Base-by-base conservation (phyloP, 768 basidiomycete genomes). In the Pisolithus marmoratus region DNA sequence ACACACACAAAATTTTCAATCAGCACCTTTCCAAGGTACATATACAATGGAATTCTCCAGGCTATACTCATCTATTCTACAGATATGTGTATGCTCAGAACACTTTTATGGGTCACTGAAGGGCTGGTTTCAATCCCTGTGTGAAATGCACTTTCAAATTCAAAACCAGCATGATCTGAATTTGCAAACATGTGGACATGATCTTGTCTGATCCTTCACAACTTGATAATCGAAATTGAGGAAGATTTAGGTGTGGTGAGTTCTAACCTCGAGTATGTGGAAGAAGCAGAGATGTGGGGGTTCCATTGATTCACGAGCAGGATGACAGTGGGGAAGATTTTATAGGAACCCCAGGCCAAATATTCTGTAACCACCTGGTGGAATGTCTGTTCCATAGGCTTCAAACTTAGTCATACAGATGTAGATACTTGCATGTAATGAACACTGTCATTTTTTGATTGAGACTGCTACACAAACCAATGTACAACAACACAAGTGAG, bases 1-100 rank as follows among this genome's bases (percentile, higher is more conserved):
- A 19, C 2, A 42, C 54, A 44, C 59, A 66, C 12, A 56, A 55
- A 22, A 54, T 46, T 1, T 67, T 62, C 27, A 67, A 67, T 14
- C 54, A 53, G n/a, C 27, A 59, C 44, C 4, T 67, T 8, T 66
- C 62, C 2, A 59, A 57, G 40, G 57, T 63, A 38, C 8, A 19
- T 52, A 37, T 19, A 17, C 17, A 8, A 15, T 5, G 5, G 19
- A 48, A 24, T 5, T 15, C 0, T 15, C 7, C 3, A 38, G 3
- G 3, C 48, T 41, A 12, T 29, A 3, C 15, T 15, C 47, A 46
- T 37, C 11, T 17, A 4, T 5, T 26, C 29, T 42, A 58, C 15
- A 58, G 38, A 0, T 40, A 55, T 2, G n/a, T 27, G 17, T 38
- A 51, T 2, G 36, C 59, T n/a, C 61, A 51, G 40, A 54, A 50